Percentiles rank a stretch among this genome's conserved stretches.
These are phyloP conservation scores for Fusarium marasasianum DNA, from an alignment of 2,329 filamentous ascomycete genomes.

Conservation along the genomic window DNA sequence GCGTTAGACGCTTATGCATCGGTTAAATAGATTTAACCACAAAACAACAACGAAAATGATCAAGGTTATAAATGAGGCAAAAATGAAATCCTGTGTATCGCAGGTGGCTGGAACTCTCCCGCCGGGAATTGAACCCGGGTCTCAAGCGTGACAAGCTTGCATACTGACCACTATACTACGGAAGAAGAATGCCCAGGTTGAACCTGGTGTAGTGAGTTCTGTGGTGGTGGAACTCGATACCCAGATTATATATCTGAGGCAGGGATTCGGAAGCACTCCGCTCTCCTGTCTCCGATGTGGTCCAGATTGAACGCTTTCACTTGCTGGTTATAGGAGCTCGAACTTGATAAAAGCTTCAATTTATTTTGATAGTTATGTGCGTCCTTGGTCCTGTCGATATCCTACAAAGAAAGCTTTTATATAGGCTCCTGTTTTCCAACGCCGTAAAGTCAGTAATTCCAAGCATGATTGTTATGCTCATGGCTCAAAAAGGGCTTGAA, in stretches of 20 bases:
- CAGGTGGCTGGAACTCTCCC: slow-evolving; percentile 23
- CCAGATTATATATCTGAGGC: neutral
- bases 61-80: neutral
- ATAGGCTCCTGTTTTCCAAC: neutral
- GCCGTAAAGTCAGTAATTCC: slow-evolving; percentile 4
- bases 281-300: neutral
- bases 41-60: neutral
- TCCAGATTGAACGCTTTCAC: neutral
- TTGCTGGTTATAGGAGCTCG: neutral
- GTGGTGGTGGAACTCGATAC: neutral
- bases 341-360: neutral
- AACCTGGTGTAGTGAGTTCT: slow-evolving; percentile 13
- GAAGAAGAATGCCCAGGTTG: neutral
- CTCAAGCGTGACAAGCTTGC: slow-evolving; percentile 28
- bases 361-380: neutral
- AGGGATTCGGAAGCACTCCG: neutral
- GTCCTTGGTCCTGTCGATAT: neutral
- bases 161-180: slow-evolving; percentile 30
- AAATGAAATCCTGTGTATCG: neutral
- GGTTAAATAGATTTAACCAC: neutral
- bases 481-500: slow-evolving; percentile 12
- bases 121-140: slow-evolving; percentile 29
- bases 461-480: neutral
- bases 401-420: slow-evolving; percentile 4
- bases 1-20: slow-evolving; percentile 2